Evolutionary conservation across 306 rosid species (phyloP).

Genomic region (Sophora flavescens): DNA sequence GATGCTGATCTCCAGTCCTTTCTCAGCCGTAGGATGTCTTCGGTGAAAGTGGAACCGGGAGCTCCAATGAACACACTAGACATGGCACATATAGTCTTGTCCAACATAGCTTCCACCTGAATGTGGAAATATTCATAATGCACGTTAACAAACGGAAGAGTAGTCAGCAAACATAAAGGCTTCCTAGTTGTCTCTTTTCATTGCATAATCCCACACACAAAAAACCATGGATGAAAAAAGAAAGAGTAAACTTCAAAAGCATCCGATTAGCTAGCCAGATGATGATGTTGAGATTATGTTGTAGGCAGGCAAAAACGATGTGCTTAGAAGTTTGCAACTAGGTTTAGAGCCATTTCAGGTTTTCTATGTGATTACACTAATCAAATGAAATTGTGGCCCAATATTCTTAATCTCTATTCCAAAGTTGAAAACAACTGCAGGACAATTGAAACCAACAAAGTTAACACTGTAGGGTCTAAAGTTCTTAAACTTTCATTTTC

Average conservation of each 20-base stretch:
- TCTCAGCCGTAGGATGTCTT: slow-evolving; percentile 89
- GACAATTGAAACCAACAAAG: slow-evolving; percentile 39
- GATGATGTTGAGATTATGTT: neutral
- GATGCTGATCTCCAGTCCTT: slow-evolving; percentile 93
- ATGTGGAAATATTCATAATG: slow-evolving; percentile 36
- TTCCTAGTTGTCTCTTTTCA: neutral
- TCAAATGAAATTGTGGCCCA: neutral
- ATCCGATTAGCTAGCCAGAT: neutral
- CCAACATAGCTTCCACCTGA: slow-evolving; percentile 98
- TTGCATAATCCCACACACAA: neutral
- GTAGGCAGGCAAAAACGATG: neutral
- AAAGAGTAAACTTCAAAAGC: slow-evolving; percentile 6
- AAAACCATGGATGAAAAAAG: neutral
- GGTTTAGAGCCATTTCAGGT: neutral
- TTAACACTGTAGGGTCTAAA: slow-evolving; percentile 17
- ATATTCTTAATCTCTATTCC: slow-evolving; percentile 23
- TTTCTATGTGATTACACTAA: slow-evolving; percentile 8
- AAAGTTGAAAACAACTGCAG: slow-evolving; percentile 22
- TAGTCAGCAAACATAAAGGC: neutral
- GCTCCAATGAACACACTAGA: slow-evolving; percentile 92
- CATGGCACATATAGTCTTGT: slow-evolving; percentile 97
- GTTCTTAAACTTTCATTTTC: slow-evolving; percentile 18
- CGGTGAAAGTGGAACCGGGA: slow-evolving; percentile 95
- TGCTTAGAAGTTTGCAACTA: slow-evolving; percentile 14
- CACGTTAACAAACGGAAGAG: slow-evolving; percentile 17